Percentiles rank a stretch among this genome's conserved stretches.
Conservation (phyloP, 108 stramenopile species). For the Pseudonitzschia multiseries region DNA sequence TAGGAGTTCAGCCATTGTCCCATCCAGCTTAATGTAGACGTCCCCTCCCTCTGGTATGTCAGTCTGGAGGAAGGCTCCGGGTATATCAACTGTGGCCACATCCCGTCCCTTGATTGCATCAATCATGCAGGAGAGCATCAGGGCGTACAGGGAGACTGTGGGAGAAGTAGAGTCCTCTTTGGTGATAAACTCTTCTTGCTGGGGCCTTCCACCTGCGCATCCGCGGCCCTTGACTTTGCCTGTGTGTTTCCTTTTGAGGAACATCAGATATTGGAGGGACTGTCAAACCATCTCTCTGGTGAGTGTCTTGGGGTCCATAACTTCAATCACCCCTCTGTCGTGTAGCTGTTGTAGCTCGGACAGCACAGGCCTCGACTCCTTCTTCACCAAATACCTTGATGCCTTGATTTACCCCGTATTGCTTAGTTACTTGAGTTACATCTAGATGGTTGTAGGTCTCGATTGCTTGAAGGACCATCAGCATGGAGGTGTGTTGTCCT, state of each 20-base stretch:
- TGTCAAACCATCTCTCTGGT: background rate
- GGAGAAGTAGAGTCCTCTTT: background rate
- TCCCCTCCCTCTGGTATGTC: background rate
- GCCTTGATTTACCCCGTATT: background rate
- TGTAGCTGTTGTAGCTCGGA: background rate
- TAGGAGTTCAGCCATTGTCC: background rate
- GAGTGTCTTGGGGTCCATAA: background rate
- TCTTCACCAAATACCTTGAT: background rate
- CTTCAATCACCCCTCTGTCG: background rate
- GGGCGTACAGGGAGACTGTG: background rate
- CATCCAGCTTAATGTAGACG: background rate
- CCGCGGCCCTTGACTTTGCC: background rate
- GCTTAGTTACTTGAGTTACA: background rate
- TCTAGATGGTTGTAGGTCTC: background rate
- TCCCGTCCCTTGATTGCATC: background rate
- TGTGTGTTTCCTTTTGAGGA: background rate
- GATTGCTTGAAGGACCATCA: background rate
- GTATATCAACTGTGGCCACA: background rate
- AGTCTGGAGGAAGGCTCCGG: background rate
- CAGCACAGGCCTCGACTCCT: background rate
- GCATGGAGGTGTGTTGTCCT: background rate
- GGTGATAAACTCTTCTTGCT: background rate
- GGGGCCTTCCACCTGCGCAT: background rate
- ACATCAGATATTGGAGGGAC: background rate
- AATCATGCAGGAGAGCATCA: background rate